Conservation (phyloP, 2,329 filamentous ascomycete species). For the Claviceps purpurea region DNA sequence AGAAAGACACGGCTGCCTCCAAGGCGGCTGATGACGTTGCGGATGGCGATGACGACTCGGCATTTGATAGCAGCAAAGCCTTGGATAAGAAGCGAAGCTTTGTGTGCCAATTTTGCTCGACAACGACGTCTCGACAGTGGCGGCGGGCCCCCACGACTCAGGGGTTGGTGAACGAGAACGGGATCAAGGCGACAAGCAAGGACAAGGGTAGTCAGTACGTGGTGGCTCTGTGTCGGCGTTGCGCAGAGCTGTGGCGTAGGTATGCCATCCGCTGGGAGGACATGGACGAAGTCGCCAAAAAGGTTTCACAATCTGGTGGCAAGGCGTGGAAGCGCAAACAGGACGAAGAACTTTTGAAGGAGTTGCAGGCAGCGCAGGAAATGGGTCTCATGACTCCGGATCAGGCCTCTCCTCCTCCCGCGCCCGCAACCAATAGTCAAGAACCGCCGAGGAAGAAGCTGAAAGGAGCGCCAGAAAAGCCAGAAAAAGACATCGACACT, state of each 20-base stretch:
- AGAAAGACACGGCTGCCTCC: conserved; percentile 52
- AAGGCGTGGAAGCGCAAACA: conserved; percentile 78
- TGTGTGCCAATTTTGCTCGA: conserved; percentile 85
- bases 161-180: conserved; percentile 53
- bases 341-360: conserved; percentile 79
- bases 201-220: conserved; percentile 66
- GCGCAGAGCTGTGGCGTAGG: conserved; percentile 85
- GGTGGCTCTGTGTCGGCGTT: conserved; percentile 76
- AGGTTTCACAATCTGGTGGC: conserved; percentile 65
- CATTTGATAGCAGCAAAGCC: conserved; percentile 85
- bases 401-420: conserved; percentile 25
- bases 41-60: conserved; percentile 85
- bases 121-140: conserved; percentile 76
- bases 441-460: conserved; percentile 55
- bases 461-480: conserved; percentile 30
- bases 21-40: conserved; percentile 88
- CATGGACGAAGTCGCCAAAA: conserved; percentile 79
- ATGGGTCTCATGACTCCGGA: conserved; percentile 31
- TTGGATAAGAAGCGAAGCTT: conserved; percentile 66
- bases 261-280: conserved; percentile 96
- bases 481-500: conserved; percentile 37
- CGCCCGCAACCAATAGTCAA: conserved; percentile 14
- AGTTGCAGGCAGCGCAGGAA: conserved; percentile 53
- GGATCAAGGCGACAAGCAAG: conserved; percentile 46
- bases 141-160: conserved; percentile 70